Percentiles rank a stretch among this genome's conserved stretches.
These are phyloP conservation scores for Cadophora malorum DNA, from an alignment of 2,329 filamentous ascomycete genomes.

Conservation along the genomic window DNA sequence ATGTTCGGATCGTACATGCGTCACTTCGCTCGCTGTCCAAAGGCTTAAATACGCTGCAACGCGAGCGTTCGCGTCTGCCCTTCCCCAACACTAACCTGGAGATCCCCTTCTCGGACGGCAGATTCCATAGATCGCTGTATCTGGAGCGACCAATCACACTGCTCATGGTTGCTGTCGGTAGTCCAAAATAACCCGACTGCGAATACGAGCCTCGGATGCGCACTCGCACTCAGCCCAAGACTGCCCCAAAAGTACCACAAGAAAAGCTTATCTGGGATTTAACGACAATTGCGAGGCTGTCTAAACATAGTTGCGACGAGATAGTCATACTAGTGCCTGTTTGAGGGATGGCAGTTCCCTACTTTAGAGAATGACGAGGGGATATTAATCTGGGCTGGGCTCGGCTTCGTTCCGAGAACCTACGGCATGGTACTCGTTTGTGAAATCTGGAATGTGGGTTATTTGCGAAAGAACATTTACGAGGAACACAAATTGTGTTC, in stretches of 20 bases:
- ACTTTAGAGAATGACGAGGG: background rate
- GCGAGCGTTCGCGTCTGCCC: background rate
- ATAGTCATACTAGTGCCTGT: background rate
- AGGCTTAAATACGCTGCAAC: background rate
- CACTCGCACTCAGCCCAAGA: background rate
- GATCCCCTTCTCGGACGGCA: conserved; percentile 2
- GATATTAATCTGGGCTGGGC: background rate
- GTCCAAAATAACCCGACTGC: background rate
- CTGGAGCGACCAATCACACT: background rate
- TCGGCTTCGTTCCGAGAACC: background rate
- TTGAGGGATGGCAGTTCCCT: background rate
- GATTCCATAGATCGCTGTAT: background rate
- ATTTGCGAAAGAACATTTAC: background rate
- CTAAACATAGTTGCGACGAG: background rate
- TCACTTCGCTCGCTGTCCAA: conserved; percentile 1
- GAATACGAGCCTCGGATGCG: background rate
- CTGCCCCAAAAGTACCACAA: background rate
- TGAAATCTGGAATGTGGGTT: background rate
- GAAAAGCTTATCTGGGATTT: background rate
- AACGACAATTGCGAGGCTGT: background rate
- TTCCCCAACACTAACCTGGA: background rate
- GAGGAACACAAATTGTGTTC: background rate
- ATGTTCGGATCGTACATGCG: background rate
- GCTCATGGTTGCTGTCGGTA: background rate
- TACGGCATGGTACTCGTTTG: background rate